Base-by-base conservation (phyloP, 441 rosid species). In the Melianthus villosus region DNA sequence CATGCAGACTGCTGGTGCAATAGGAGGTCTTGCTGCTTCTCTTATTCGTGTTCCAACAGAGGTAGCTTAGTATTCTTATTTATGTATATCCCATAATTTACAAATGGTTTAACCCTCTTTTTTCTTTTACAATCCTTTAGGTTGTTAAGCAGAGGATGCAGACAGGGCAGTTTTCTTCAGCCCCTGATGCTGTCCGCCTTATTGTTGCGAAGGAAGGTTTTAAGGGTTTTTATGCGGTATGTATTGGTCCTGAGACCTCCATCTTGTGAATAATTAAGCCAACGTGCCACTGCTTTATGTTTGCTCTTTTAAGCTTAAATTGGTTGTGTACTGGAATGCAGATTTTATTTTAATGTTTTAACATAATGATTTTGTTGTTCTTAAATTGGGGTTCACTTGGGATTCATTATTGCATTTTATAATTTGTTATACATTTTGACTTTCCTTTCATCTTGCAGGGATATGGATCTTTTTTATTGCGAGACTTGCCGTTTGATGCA, bases 401-500 rank as follows among this genome's bases (percentile, higher is more conserved):
- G 18, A 35, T 19, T 23, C 11, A 17, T 32, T 37, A 17, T 40
- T 39, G 22, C 17, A 36, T 29, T 34, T 10, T 42, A 37, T 27
- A 22, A 35, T 31, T 41, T 9, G 16, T 39, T n/a, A n/a, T 31
- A 16, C 11, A 19, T 23, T 18, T 30, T 17, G 38, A 1, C 29
- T 37, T 53, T 28, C 51, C 20, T 7, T 34, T 1, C 20, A 9
- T 18, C 29, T 32, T 56, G 19, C 42, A 89, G 98, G 98, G 98
- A 36, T 89, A 84, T 48, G 64, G 94, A 53, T 84, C 96, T 7
- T 82, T 84, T 53, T 51, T 89, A 25, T 42, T 84, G 64, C 69
- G 93, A 55, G 98, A 89, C 67, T 72, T 89, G 58, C 94, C 96
- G 12, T 89, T 89, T 67, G 98, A 89, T 67, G 98, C 93, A 34